Evolutionary conservation across 768 basidiomycete genomes (phyloP), one percentile per base, ranked within the genome.

Genomic region (Leccinum barrowsii): DNA sequence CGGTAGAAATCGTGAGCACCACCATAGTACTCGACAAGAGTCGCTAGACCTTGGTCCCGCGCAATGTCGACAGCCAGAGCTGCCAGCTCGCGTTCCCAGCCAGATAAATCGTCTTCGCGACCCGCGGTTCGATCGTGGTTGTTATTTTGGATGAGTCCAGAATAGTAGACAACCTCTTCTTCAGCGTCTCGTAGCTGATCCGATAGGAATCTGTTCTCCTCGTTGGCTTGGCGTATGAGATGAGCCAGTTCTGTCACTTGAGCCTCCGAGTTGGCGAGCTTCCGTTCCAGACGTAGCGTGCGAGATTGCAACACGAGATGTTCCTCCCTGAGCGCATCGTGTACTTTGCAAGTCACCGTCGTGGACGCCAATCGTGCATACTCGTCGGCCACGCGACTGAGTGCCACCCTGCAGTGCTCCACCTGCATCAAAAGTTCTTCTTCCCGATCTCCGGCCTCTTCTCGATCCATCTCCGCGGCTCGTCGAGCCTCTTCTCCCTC

Each of bases 171-270:
- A 8, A 22, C 52, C 44, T 69, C 73, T 37, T 64, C 57, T 47
- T 64, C 63, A 2, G 32, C 46, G 11, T 64, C 64, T 19, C 54
- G 55, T 22, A 70, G 55, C 21, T 66, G 68, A 21, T 60, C 57
- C 3, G 44, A 24, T 26, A 89, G 74, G 7, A 82, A 64, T 11
- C 59, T 59, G 60, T 81, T 87, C 52, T 83, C 77, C 13, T 85
- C 82, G 49, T 80, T 80, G 26, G 75, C 72, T 26, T 83, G 80
- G 24, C 86, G 84, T 63, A 87, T 76, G 44, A 90, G 78, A 59
- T 82, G 74, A 1, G 83, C 83, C 7, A 91, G 73, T 59, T 89
- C 87, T 12, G 75, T 69, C 21, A 87, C 85, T 66, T 90, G 87
- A 17, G 73, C 83, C 56, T 89, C 85, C 5, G 86, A 77, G 64